A percentile compares a stretch with the other conserved stretches of the same genome.
These are phyloP conservation scores for Amanita bisporigera DNA, from an alignment of 1,284 basidiomycete species.

Conservation along the genomic window DNA sequence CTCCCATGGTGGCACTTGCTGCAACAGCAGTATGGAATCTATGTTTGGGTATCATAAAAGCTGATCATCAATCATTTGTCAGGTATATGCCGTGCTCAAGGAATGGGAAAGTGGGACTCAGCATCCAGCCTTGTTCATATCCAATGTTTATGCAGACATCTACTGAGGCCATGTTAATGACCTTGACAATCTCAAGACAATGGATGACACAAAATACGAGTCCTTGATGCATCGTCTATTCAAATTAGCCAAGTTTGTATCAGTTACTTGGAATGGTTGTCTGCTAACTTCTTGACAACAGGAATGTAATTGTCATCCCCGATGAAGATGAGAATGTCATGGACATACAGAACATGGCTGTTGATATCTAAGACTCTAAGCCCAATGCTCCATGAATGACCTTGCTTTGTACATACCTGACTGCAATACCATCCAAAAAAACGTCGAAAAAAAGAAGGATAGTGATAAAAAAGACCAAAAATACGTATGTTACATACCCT, in stretches of 20 bases:
- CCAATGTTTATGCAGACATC: not conserved
- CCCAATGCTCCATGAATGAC: too few relatives aligned
- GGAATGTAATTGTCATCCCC: not conserved
- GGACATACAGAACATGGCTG: not conserved
- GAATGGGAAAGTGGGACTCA: not conserved
- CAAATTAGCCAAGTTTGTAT: not conserved
- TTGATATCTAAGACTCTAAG: not conserved
- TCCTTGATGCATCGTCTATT: not conserved
- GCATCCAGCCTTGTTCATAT: not conserved
- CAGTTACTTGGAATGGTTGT: not conserved
- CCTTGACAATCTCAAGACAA: not conserved
- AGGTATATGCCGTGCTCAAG: not conserved
- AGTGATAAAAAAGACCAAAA: not conserved
- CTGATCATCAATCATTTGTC: too few relatives aligned
- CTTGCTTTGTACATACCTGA: not conserved
- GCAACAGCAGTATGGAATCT: not conserved
- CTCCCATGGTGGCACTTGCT: not conserved
- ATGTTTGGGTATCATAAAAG: not conserved
- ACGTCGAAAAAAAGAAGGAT: not conserved
- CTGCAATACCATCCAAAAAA: not conserved
- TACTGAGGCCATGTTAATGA: not conserved
- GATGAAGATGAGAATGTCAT: not conserved
- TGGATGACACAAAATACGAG: not conserved
- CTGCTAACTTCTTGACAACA: not conserved
- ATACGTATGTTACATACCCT: not conserved